These are phyloP conservation scores for Solanum hybrid DNA, from an alignment of 305 asterid genomes.

Conservation along the genomic window DNA sequence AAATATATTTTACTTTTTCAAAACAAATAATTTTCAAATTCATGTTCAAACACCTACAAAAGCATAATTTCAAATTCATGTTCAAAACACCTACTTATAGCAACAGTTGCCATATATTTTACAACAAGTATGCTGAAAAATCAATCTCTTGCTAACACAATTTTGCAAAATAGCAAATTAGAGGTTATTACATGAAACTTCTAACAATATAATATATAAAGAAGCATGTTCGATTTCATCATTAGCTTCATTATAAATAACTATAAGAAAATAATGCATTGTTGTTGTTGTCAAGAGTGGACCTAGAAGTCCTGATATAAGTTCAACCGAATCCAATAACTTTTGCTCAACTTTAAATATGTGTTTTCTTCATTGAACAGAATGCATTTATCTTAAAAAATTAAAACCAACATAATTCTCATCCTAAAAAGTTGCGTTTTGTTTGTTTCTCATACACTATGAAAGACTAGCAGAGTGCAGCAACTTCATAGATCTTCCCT, in stretches of 20 bases:
- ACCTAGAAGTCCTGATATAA: neutral
- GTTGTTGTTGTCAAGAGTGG: neutral
- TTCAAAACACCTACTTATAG: neutral
- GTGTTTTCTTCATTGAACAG: neutral
- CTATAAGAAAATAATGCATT: neutral
- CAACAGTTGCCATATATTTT: neutral
- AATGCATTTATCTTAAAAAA: neutral
- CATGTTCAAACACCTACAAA: neutral
- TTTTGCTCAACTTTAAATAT: neutral
- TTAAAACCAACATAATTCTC: neutral
- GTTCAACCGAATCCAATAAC: neutral
- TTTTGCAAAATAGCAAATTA: neutral
- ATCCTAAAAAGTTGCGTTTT: neutral
- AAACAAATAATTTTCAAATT: neutral
- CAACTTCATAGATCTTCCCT: constrained; percentile 12
- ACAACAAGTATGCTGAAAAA: neutral
- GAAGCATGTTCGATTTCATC: neutral
- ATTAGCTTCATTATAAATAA: neutral
- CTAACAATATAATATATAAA: neutral
- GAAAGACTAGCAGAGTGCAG: neutral
- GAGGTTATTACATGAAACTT: neutral
- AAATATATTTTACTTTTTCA: neutral
- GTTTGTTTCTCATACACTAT: neutral
- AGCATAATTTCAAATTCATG: neutral
- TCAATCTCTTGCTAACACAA: neutral